Percentiles rank a stretch among this genome's conserved stretches.
Conservation (phyloP, 345 rosid genomes). For the Eutrema japonicum region DNA sequence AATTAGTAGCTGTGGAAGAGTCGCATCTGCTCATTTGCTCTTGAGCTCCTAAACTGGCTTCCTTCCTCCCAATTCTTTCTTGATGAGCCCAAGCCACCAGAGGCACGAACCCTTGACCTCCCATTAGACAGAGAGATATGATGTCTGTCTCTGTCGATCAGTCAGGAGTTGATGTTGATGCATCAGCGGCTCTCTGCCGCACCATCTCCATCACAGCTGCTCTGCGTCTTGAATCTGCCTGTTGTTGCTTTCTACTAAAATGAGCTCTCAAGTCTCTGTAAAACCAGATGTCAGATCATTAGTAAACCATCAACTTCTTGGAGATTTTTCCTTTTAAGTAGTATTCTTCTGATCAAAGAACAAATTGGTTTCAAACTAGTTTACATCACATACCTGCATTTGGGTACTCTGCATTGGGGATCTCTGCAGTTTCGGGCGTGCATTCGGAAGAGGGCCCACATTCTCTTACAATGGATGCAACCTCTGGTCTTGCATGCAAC, state of each 20-base stretch:
- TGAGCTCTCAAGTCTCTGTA: slow-evolving; percentile 88
- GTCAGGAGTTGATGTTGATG: slow-evolving; percentile 74
- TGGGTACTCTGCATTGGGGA: slow-evolving; percentile 91
- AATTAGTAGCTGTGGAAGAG: slow-evolving; percentile 26
- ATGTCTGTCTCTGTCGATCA: slow-evolving; percentile 40
- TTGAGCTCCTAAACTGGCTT: slow-evolving; percentile 28
- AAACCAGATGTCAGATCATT: slow-evolving; percentile 29
- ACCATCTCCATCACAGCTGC: slow-evolving; percentile 99
- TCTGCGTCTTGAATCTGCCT: slow-evolving; percentile 93
- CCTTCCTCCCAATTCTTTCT: slow-evolving; percentile 34
- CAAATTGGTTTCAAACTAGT: slow-evolving; percentile 9
- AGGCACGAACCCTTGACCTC: slow-evolving; percentile 15
- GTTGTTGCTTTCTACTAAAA: slow-evolving; percentile 90
- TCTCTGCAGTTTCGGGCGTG: slow-evolving; percentile 98
- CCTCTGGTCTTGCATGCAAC: slow-evolving; percentile 80
- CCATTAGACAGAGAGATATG: slow-evolving; percentile 8
- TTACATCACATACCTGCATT: slow-evolving; percentile 70
- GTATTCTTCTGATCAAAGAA: slow-evolving; percentile 9
- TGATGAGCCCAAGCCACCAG: background rate
- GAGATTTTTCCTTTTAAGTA: background rate
- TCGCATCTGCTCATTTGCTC: slow-evolving; percentile 17
- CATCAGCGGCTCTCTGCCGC: slow-evolving; percentile 97
- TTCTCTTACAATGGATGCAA: slow-evolving; percentile 78
- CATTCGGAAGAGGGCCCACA: slow-evolving; percentile 93
- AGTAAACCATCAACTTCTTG: slow-evolving; percentile 24